A percentile compares a stretch with the other conserved stretches of the same genome.
Evolutionary conservation across 345 rosid genomes (phyloP).

Genomic region (Linum tenue): DNA sequence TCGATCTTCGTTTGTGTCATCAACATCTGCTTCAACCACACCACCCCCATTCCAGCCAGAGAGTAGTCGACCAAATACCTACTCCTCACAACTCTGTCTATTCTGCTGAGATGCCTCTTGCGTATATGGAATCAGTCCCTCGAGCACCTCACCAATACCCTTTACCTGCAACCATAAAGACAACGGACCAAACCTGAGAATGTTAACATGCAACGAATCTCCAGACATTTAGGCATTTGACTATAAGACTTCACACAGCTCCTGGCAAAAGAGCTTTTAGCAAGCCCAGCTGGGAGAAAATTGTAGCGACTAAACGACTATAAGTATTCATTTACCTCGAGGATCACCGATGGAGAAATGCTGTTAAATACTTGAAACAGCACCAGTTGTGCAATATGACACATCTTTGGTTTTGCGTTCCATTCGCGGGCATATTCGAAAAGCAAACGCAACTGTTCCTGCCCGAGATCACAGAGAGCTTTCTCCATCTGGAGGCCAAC

Average conservation of each 20-base stretch:
- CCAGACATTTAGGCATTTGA: no score
- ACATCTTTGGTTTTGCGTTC: constrained; percentile 86
- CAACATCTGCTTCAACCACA: constrained; percentile 51
- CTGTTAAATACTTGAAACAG: constrained; percentile 60
- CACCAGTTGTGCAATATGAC: constrained; percentile 78
- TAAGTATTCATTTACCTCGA: constrained; percentile 42
- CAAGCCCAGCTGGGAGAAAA: no score
- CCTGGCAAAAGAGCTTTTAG: no score
- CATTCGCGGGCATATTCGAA: constrained; percentile 83
- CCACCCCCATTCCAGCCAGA: constrained; percentile 74
- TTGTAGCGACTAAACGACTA: neutral
- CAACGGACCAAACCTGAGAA: no score
- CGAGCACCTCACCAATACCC: constrained; percentile 74
- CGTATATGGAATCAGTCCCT: constrained; percentile 81
- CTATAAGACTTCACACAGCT: no score
- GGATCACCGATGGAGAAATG: constrained; percentile 67
- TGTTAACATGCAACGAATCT: no score
- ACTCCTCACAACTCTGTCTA: constrained; percentile 84
- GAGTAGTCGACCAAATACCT: constrained; percentile 81
- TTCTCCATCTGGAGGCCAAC: constrained; percentile 37
- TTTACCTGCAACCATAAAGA: constrained; percentile 36
- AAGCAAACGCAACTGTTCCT: constrained; percentile 56
- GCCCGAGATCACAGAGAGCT: constrained; percentile 54
- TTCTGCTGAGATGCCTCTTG: constrained; percentile 81
- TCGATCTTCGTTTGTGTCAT: constrained; percentile 8